phyloP scores from a whole-genome alignment of 129 eudicot species.

The Ambrosia artemisiifolia region DNA sequence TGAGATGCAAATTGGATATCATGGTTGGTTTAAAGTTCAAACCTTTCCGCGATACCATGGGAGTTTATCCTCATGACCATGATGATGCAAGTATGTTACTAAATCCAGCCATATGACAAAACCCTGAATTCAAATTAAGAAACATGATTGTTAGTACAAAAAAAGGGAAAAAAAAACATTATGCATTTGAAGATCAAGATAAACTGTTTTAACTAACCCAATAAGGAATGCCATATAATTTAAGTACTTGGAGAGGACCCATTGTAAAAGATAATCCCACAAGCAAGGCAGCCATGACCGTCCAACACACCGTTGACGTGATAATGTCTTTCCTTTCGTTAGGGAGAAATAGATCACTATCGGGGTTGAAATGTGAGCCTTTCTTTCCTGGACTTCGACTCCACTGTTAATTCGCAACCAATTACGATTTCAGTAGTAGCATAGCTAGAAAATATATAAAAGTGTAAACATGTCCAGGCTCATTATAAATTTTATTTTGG shows the following conservation, averaged over 20 bases:
- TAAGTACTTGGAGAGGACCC: constrained; percentile 83
- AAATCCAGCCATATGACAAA: constrained; percentile 82
- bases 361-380: constrained; percentile 87
- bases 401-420: constrained; percentile 53
- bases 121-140: constrained; percentile 46
- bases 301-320: constrained; percentile 87
- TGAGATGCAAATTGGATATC: neutral
- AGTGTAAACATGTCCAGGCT: neutral
- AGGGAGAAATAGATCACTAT: constrained; percentile 75
- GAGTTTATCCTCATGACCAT: constrained; percentile 88
- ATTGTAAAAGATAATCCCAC: constrained; percentile 65
- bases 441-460: neutral
- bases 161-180: neutral
- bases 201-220: constrained; percentile 47
- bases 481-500: neutral
- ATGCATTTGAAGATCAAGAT: neutral
- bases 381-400: constrained; percentile 85
- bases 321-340: constrained; percentile 70
- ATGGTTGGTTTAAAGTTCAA: constrained; percentile 13
- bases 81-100: constrained; percentile 94
- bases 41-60: constrained; percentile 99
- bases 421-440: neutral
- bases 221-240: constrained; percentile 90
- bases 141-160: constrained; percentile 8
- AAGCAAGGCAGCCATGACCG: constrained; percentile 79